A percentile compares a stretch with the other conserved stretches of the same genome.
phyloP scores from a whole-genome alignment of 164 flowering plant genomes.

The Cinnamomum micranthum region DNA sequence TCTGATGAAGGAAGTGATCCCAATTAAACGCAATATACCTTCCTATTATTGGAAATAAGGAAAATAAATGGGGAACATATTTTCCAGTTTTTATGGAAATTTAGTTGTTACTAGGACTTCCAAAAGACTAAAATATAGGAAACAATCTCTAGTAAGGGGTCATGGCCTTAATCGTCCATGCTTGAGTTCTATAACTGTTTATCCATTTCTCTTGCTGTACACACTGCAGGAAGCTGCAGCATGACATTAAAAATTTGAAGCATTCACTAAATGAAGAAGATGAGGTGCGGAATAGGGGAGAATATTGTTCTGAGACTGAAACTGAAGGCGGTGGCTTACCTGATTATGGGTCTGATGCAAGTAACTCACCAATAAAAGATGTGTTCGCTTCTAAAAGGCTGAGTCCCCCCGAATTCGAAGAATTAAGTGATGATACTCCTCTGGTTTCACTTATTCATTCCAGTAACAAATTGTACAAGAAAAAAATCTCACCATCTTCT shows the following conservation, averaged over 20 bases:
- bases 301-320: conserved; percentile 83
- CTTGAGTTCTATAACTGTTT: background rate
- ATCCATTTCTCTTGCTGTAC: conserved; percentile 2
- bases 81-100: too few relatives aligned
- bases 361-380: conserved; percentile 26
- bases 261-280: conserved; percentile 22
- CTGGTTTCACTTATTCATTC: conserved; percentile 40
- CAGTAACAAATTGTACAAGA: conserved; percentile 24
- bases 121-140: too few relatives aligned
- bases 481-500: conserved; percentile 13
- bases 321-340: conserved; percentile 49
- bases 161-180: background rate
- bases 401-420: conserved; percentile 27
- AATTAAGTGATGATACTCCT: conserved; percentile 47
- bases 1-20: too few relatives aligned
- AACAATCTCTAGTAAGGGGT: too few relatives aligned
- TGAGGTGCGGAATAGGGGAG: conserved; percentile 24
- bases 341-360: conserved; percentile 27
- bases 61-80: too few relatives aligned
- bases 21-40: too few relatives aligned
- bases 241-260: conserved; percentile 52
- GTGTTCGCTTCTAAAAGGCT: conserved; percentile 22
- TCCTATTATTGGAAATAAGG: too few relatives aligned
- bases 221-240: conserved; percentile 59
- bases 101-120: too few relatives aligned